Conservation (phyloP, 306 rosid species). For the Quercus glauca region DNA sequence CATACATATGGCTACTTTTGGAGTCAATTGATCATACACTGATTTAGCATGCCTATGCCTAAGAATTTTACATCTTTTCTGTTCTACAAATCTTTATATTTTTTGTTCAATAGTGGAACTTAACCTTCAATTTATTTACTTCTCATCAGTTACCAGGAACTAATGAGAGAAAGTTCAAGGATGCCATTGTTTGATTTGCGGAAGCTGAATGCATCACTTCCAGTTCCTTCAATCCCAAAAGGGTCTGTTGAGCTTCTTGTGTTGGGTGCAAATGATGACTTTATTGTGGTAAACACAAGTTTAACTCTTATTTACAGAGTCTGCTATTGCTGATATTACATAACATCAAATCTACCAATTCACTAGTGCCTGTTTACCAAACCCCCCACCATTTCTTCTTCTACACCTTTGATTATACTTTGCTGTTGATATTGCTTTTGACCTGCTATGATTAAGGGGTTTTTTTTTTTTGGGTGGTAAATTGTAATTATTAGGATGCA, state of each 20-base stretch:
- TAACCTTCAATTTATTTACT: conserved; percentile 4
- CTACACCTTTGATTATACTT: conserved; percentile 1
- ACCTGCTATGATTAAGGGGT: neutral
- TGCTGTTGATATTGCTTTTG: neutral
- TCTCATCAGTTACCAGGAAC: conserved; percentile 69
- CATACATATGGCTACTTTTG: neutral
- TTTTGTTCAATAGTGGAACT: neutral
- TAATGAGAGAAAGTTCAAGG: conserved; percentile 93
- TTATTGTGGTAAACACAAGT: conserved; percentile 65
- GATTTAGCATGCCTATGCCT: neutral
- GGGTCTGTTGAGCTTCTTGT: conserved; percentile 59
- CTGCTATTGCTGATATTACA: neutral
- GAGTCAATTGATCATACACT: neutral
- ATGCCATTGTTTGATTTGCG: conserved; percentile 84
- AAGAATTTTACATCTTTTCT: neutral
- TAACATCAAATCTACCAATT: conserved; percentile 12
- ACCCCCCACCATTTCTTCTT: neutral
- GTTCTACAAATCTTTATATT: neutral
- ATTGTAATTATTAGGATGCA: conserved; percentile 38
- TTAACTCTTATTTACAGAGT: neutral
- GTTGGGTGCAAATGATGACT: conserved; percentile 76
- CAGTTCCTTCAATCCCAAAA: conserved; percentile 64
- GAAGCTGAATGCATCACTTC: conserved; percentile 86
- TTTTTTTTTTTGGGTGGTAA: neutral
- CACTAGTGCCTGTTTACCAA: neutral